Conservation (phyloP, 2,329 filamentous ascomycete genomes). For the Blastomyces silverae region DNA sequence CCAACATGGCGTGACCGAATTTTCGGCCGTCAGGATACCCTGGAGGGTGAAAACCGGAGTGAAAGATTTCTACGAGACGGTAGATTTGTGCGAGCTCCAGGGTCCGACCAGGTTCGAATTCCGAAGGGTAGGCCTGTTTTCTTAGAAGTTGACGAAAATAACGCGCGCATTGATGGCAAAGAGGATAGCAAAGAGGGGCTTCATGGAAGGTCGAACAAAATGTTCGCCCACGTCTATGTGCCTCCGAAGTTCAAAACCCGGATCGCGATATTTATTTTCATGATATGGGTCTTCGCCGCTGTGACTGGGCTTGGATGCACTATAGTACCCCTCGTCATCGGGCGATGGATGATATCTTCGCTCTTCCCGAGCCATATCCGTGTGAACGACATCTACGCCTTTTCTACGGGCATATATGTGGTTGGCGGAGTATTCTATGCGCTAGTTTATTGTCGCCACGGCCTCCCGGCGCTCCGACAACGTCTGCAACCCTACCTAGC, state of each 20-base stretch:
- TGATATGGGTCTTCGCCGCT: slow-evolving; percentile 90
- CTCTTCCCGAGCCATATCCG: slow-evolving; percentile 64
- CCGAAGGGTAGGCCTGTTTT: slow-evolving; percentile 79
- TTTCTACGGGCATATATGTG: slow-evolving; percentile 80
- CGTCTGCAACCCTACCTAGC: slow-evolving; percentile 25
- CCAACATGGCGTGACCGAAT: slow-evolving; percentile 50
- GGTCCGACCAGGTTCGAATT: slow-evolving; percentile 90
- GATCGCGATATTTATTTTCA: slow-evolving; percentile 76
- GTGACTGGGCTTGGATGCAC: slow-evolving; percentile 78
- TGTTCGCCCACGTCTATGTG: slow-evolving; percentile 68
- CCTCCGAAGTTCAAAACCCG: slow-evolving; percentile 77
- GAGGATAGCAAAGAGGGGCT: slow-evolving; percentile 49
- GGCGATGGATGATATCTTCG: slow-evolving; percentile 66
- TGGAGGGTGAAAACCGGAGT: slow-evolving; percentile 35
- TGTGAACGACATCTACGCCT: slow-evolving; percentile 94
- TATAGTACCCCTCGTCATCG: slow-evolving; percentile 77
- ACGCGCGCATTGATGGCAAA: slow-evolving; percentile 57
- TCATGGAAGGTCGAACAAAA: slow-evolving; percentile 53
- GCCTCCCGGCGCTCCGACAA: slow-evolving; percentile 15
- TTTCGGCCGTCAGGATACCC: slow-evolving; percentile 30
- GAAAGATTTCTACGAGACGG: slow-evolving; percentile 62
- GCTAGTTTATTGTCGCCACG: slow-evolving; percentile 24
- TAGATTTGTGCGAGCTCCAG: slow-evolving; percentile 82
- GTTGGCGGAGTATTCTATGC: slow-evolving; percentile 63
- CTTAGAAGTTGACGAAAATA: slow-evolving; percentile 62